Evolutionary conservation across 805 yeast species (phyloP).

Genomic region (Ogataea allantospora): DNA sequence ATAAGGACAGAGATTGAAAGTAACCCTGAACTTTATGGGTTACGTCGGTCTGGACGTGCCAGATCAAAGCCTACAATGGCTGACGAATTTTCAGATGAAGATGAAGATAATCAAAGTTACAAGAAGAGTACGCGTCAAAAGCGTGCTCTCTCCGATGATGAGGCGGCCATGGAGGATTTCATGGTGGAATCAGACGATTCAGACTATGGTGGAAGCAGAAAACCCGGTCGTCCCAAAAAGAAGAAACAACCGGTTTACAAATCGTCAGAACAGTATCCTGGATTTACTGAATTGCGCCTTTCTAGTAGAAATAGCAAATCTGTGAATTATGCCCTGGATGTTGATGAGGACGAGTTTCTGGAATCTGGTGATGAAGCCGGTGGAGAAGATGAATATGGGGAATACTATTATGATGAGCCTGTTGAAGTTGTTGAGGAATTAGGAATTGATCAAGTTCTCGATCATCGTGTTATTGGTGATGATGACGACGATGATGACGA

Average conservation of each 20-base stretch:
- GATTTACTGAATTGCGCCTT: constrained; percentile 63
- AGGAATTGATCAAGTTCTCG: constrained; percentile 45
- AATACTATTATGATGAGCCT: constrained; percentile 27
- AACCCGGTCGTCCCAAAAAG: constrained; percentile 13
- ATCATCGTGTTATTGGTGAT: constrained; percentile 46
- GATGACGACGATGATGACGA: constrained; percentile 34
- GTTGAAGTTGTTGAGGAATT: constrained; percentile 21
- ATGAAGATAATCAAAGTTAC: constrained; percentile 18
- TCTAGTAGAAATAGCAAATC: constrained; percentile 69
- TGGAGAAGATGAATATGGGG: constrained; percentile 22
- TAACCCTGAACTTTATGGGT: constrained; percentile 81
- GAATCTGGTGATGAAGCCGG: constrained; percentile 41
- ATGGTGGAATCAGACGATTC: constrained; percentile 32
- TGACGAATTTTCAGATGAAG: constrained; percentile 26
- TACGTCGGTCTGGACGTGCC: constrained; percentile 72
- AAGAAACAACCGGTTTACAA: constrained; percentile 15
- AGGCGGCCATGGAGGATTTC: constrained; percentile 27
- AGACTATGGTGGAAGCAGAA: constrained; percentile 32
- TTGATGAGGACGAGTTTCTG: constrained; percentile 46
- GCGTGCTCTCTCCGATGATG: constrained; percentile 30
- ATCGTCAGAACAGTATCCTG: constrained; percentile 15
- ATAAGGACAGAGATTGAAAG: constrained; percentile 47
- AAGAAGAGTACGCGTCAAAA: constrained; percentile 19
- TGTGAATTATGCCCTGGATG: constrained; percentile 74
- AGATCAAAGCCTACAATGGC: constrained; percentile 37